A percentile compares a stretch with the other conserved stretches of the same genome.
These are phyloP conservation scores for Cadophora gregata DNA, from an alignment of 2,329 filamentous ascomycete genomes.

Conservation along the genomic window DNA sequence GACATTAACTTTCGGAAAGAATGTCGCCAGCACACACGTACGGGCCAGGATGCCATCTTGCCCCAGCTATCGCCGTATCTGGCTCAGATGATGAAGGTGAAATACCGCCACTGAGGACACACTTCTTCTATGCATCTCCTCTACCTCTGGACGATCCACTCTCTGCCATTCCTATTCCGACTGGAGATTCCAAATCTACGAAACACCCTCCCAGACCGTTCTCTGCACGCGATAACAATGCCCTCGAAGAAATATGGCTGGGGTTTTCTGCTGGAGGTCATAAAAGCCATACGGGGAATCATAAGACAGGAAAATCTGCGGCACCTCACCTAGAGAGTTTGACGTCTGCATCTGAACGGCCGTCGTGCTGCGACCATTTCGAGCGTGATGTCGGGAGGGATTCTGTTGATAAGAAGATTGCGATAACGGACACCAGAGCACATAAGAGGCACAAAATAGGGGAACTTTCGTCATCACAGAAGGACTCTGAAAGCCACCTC, in stretches of 20 bases:
- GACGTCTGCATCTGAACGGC: constrained; percentile 31
- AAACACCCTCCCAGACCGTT: constrained; percentile 77
- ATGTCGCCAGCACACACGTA: constrained; percentile 44
- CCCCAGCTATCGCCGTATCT: constrained; percentile 31
- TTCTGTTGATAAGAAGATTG: constrained; percentile 12
- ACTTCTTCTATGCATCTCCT: constrained; percentile 86
- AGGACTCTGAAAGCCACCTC: constrained; percentile 7
- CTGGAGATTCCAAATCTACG: constrained; percentile 56
- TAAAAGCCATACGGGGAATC: constrained; percentile 53
- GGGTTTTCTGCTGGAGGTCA: constrained; percentile 58
- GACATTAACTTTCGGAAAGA: constrained; percentile 21
- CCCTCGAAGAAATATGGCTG: constrained; percentile 80
- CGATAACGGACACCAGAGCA: neutral
- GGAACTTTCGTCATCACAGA: neutral
- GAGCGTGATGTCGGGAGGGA: constrained; percentile 18
- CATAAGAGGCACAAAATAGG: neutral
- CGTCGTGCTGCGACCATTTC: constrained; percentile 13
- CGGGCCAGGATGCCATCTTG: constrained; percentile 42
- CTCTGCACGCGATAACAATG: constrained; percentile 77
- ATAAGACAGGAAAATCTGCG: constrained; percentile 5
- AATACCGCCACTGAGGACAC: constrained; percentile 66
- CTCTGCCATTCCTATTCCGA: constrained; percentile 64
- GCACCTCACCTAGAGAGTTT: neutral
- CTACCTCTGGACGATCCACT: constrained; percentile 88
- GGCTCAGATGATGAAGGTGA: constrained; percentile 45